These are phyloP conservation scores for Ogataea pini DNA, from an alignment of 805 yeast species.

Conservation along the genomic window DNA sequence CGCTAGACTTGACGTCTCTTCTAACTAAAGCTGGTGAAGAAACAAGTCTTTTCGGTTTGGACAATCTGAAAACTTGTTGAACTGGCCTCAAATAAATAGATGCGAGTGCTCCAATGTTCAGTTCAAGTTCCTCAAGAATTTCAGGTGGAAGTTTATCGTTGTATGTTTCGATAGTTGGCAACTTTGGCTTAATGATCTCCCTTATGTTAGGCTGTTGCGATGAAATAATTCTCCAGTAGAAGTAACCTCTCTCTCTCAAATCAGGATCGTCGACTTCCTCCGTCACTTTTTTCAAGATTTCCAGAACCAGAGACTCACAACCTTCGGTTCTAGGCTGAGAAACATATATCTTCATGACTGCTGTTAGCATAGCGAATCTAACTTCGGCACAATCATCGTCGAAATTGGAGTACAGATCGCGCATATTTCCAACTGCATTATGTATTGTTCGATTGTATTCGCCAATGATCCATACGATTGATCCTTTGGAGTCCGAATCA, in stretches of 20 bases:
- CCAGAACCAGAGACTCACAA: slow-evolving; percentile 59
- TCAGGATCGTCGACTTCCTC: slow-evolving; percentile 82
- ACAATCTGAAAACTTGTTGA: slow-evolving; percentile 70
- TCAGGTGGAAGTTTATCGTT: slow-evolving; percentile 69
- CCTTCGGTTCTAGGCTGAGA: slow-evolving; percentile 43
- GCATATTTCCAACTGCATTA: slow-evolving; percentile 42
- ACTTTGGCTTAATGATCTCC: slow-evolving; percentile 56
- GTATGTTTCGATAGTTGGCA: slow-evolving; percentile 66
- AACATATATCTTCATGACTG: slow-evolving; percentile 69
- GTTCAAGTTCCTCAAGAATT: slow-evolving; percentile 76
- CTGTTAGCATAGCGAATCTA: slow-evolving; percentile 71
- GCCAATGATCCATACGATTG: slow-evolving; percentile 85
- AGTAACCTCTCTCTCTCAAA: slow-evolving; percentile 77
- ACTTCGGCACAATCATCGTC: slow-evolving; percentile 70
- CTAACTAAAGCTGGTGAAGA: slow-evolving; percentile 47
- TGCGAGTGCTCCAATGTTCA: slow-evolving; percentile 79
- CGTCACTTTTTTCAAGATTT: slow-evolving; percentile 64
- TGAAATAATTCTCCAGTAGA: slow-evolving; percentile 82
- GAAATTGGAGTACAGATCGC: slow-evolving; percentile 47
- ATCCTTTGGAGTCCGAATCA: slow-evolving; percentile 76
- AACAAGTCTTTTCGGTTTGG: slow-evolving; percentile 52
- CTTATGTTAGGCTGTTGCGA: slow-evolving; percentile 41
- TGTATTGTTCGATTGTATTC: slow-evolving; percentile 57
- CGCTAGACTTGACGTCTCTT: slow-evolving; percentile 9
- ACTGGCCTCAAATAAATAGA: slow-evolving; percentile 85